Evolutionary conservation across 305 asterid genomes (phyloP).

Genomic region (Fraxinus floribunda): DNA sequence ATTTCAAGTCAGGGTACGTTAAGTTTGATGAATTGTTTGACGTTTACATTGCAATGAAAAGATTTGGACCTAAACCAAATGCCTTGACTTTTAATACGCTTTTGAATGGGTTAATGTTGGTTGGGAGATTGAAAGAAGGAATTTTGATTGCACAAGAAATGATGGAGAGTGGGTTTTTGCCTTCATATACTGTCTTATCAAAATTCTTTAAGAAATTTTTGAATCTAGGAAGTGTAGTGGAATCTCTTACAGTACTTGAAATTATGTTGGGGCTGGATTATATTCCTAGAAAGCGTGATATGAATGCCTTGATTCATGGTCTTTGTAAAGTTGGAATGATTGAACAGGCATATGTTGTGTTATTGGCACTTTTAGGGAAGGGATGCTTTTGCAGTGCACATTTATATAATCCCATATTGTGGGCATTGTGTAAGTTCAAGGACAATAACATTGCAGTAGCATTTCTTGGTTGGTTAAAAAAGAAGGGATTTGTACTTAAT

Average conservation of each 20-base stretch:
- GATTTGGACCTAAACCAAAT: conserved; percentile 58
- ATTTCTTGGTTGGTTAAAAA: conserved; percentile 50
- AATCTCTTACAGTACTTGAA: conserved; percentile 36
- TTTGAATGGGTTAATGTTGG: conserved; percentile 43
- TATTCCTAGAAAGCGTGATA: conserved; percentile 30
- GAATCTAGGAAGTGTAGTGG: conserved; percentile 34
- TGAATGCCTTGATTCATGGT: conserved; percentile 39
- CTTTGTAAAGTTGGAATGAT: conserved; percentile 47
- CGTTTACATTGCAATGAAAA: conserved; percentile 47
- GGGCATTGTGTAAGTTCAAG: conserved; percentile 53
- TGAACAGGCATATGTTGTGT: conserved; percentile 36
- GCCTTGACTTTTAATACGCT: conserved; percentile 42
- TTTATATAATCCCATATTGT: conserved; percentile 48
- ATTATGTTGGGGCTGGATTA: conserved; percentile 39
- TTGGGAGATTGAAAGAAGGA: conserved; percentile 45
- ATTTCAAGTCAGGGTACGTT: conserved; percentile 46
- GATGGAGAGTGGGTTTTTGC: conserved; percentile 43
- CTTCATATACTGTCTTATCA: conserved; percentile 40
- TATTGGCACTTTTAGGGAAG: conserved; percentile 31
- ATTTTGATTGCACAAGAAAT: conserved; percentile 45
- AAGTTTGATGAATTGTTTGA: conserved; percentile 35
- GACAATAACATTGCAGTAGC: conserved; percentile 35
- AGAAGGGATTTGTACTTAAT: conserved; percentile 44
- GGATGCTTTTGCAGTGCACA: conserved; percentile 29
- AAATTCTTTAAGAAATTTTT: conserved; percentile 45